Percentiles rank a stretch among this genome's conserved stretches.
Conservation (phyloP, 257 asterid genomes). For the Solanum neorickii region DNA sequence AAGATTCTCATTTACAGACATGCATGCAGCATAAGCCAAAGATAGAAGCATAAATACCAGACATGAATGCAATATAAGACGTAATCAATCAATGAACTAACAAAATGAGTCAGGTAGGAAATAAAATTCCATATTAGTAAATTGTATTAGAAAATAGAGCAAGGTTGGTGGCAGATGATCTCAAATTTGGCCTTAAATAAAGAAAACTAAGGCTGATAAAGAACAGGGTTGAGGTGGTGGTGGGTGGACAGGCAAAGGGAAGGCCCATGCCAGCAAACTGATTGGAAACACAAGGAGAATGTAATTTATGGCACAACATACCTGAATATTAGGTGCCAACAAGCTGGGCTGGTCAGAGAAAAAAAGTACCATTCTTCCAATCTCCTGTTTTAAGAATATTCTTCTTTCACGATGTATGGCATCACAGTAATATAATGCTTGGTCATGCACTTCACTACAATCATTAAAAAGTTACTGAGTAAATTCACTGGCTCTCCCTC, state of each 20-base stretch:
- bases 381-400: conserved; percentile 88
- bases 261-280: not conserved
- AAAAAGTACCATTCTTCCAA: conserved; percentile 95
- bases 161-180: not conserved
- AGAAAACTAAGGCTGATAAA: not conserved
- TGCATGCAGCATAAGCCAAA: not conserved
- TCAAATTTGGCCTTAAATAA: not conserved
- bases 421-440: conserved; percentile 77
- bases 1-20: not conserved
- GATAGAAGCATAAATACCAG: not conserved
- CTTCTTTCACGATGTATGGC: conserved; percentile 88
- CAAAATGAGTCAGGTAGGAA: not conserved
- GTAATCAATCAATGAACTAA: not conserved
- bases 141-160: not conserved
- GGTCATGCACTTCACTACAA: conserved; percentile 94
- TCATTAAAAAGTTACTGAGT: conserved; percentile 10
- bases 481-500: conserved; percentile 3
- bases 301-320: conserved; percentile 1
- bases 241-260: not conserved
- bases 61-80: not conserved
- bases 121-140: not conserved
- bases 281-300: not conserved
- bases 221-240: not conserved
- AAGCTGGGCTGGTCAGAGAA: conserved; percentile 97
- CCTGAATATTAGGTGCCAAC: conserved; percentile 99